These are phyloP conservation scores for Trametes gibbosa DNA, from an alignment of 768 basidiomycete species.

Conservation along the genomic window DNA sequence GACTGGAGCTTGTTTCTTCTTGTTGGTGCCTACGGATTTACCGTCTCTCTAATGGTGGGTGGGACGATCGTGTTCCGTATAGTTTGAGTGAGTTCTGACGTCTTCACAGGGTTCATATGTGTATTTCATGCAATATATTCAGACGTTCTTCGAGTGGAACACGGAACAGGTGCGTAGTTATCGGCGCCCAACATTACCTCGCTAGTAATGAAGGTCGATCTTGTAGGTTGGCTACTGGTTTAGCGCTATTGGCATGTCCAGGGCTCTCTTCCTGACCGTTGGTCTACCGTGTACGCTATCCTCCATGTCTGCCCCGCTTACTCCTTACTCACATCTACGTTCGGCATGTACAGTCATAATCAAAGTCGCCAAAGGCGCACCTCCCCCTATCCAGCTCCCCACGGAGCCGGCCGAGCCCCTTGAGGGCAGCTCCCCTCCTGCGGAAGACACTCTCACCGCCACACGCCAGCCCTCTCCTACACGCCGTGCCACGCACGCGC, in stretches of 20 bases:
- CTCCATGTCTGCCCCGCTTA: not conserved
- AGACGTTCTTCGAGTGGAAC: conserved; percentile 60
- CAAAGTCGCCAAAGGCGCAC: conserved; percentile 48
- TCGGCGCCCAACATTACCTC: not conserved
- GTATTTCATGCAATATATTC: conserved; percentile 66
- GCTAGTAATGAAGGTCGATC: not conserved
- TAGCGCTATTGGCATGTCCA: conserved; percentile 48
- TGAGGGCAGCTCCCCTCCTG: not conserved
- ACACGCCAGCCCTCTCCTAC: not conserved
- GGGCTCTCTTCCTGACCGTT: conserved; percentile 54
- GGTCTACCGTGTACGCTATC: conserved; percentile 56
- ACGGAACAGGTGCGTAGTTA: conserved; percentile 51
- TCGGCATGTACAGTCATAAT: conserved; percentile 44
- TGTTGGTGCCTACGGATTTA: conserved; percentile 50
- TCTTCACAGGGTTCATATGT: conserved; percentile 48
- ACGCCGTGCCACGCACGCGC: conserved; percentile 21
- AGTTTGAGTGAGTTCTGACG: not conserved
- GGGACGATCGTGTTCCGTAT: not conserved
- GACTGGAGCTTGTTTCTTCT: conserved; percentile 69
- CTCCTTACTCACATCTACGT: not conserved
- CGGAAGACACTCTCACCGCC: not conserved
- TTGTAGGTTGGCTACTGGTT: conserved; percentile 72
- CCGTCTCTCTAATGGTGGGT: conserved; percentile 46
- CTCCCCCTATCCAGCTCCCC: conserved; percentile 25
- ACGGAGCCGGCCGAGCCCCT: conserved; percentile 25